Conservation (phyloP, 108 stramenopile species). For the Hondaea fermentalgiana region DNA sequence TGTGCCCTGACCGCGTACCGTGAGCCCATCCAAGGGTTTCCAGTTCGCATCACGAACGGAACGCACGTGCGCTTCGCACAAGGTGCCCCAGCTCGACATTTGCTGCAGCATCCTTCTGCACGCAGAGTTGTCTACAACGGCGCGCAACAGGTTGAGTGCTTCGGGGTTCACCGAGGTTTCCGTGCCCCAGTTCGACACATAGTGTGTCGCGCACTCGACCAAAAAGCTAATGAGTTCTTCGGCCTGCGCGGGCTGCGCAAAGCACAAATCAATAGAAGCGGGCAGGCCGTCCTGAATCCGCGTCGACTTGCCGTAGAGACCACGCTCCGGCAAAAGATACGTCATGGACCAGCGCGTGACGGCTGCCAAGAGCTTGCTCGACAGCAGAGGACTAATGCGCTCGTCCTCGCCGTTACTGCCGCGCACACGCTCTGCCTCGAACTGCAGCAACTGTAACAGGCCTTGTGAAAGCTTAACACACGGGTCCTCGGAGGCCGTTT, state of each 20-base stretch:
- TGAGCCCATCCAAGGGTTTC: neutral
- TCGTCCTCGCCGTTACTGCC: neutral
- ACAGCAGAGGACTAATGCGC: neutral
- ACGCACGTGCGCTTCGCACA: neutral
- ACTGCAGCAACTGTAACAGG: neutral
- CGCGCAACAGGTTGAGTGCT: neutral
- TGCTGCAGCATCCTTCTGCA: neutral
- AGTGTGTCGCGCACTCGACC: neutral
- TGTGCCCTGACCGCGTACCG: neutral
- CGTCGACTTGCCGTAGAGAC: neutral
- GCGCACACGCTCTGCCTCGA: neutral
- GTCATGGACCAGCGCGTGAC: neutral
- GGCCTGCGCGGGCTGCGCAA: neutral
- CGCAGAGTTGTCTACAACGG: neutral
- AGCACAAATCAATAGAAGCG: neutral
- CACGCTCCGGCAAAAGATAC: neutral
- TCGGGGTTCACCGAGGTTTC: neutral
- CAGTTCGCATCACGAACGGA: neutral
- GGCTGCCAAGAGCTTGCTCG: neutral
- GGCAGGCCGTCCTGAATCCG: neutral
- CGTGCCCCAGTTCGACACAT: neutral
- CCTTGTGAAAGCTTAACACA: neutral
- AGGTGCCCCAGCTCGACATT: neutral
- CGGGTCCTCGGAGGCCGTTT: neutral
- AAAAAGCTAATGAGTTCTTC: neutral